These are phyloP conservation scores for Hygrocybe punicea DNA, from an alignment of 768 basidiomycete species.

Conservation along the genomic window DNA sequence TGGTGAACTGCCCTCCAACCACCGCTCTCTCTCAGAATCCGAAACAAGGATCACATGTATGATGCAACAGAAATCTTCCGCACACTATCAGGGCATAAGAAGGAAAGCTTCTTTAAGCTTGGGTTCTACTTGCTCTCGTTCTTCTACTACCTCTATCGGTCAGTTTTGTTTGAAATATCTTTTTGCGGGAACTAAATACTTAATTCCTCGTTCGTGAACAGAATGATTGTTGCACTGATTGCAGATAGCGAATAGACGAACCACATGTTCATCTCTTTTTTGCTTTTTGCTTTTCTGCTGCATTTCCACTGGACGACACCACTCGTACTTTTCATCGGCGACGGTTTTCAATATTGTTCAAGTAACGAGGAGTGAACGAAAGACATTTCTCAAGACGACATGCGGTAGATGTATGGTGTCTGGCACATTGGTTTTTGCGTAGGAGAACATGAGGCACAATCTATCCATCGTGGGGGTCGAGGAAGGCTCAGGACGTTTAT, in stretches of 20 bases:
- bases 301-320: too few relatives aligned
- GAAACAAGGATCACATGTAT: constrained; percentile 94
- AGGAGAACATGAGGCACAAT: too few relatives aligned
- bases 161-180: constrained; percentile 38
- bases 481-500: too few relatives aligned
- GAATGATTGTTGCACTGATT: constrained; percentile 86
- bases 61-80: constrained; percentile 99
- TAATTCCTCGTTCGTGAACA: constrained; percentile 29
- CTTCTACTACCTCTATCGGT: constrained; percentile 92
- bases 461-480: too few relatives aligned
- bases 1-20: neutral
- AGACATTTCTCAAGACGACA: neutral
- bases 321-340: too few relatives aligned
- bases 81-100: constrained; percentile 89
- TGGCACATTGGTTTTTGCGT: too few relatives aligned
- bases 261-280: neutral
- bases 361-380: neutral
- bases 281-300: too few relatives aligned
- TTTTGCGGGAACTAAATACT: too few relatives aligned
- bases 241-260: constrained; percentile 62
- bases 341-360: neutral
- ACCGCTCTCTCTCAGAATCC: constrained; percentile 55
- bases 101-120: constrained; percentile 92
- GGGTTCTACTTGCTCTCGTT: constrained; percentile 90
- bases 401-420: neutral